Evolutionary conservation across 495 filamentous ascomycete genomes (phyloP).

Genomic region (Friedmanniomyces endolithicus): DNA sequence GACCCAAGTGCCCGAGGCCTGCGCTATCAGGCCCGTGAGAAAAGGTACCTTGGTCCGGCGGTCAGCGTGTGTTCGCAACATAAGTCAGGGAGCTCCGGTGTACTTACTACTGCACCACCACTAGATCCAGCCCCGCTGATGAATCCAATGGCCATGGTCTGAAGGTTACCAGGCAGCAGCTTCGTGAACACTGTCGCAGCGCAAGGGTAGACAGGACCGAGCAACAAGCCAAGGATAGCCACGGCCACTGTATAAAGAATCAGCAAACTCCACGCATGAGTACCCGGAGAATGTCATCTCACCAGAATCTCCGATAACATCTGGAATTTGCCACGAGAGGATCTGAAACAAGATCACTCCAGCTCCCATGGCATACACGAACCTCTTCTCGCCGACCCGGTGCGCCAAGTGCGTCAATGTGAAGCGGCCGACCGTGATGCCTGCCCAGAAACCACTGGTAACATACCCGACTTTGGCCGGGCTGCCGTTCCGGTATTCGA

Average conservation of each 20-base stretch:
- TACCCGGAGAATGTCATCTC: not conserved
- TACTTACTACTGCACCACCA: slow-evolving; percentile 48
- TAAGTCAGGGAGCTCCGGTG: too few relatives aligned
- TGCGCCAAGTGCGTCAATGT: slow-evolving; percentile 50
- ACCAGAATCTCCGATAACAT: slow-evolving; percentile 53
- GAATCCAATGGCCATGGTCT: slow-evolving; percentile 54
- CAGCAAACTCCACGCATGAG: not conserved
- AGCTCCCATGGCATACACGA: slow-evolving; percentile 47
- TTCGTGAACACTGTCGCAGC: slow-evolving; percentile 53
- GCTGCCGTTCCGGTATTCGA: slow-evolving; percentile 53
- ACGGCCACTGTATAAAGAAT: slow-evolving; percentile 39
- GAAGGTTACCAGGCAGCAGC: slow-evolving; percentile 48
- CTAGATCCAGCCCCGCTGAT: slow-evolving; percentile 63
- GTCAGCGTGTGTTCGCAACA: too few relatives aligned
- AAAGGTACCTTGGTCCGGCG: slow-evolving; percentile 64
- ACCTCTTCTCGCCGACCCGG: slow-evolving; percentile 52
- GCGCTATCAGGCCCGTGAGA: slow-evolving; percentile 56
- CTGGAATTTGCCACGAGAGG: slow-evolving; percentile 62
- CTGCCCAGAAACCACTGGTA: slow-evolving; percentile 68
- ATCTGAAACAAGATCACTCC: slow-evolving; percentile 55
- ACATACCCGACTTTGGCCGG: slow-evolving; percentile 64
- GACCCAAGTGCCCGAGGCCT: slow-evolving; percentile 57
- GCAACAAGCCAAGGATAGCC: slow-evolving; percentile 57
- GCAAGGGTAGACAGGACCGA: slow-evolving; percentile 68
- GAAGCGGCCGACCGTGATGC: slow-evolving; percentile 60